Conservation (phyloP, 345 rosid species). For the Eucalyptus polybractea region DNA sequence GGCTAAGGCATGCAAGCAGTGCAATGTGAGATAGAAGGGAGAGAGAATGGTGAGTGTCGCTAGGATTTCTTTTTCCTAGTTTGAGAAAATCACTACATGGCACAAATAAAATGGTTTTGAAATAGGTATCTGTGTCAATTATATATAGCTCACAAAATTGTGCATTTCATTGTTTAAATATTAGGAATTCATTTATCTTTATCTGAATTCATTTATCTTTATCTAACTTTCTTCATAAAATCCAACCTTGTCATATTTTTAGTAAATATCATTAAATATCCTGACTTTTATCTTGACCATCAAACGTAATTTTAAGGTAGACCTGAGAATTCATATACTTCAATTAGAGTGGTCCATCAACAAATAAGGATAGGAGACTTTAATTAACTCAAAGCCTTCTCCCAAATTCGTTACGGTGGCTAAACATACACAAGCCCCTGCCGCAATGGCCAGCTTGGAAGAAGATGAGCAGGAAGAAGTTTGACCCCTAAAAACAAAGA, state of each 20-base stretch:
- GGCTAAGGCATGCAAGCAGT: not conserved
- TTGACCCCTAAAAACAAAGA: not conserved
- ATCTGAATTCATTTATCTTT: not conserved
- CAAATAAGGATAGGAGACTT: not conserved
- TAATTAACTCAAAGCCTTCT: not conserved
- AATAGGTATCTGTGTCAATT: not conserved
- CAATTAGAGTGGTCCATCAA: not conserved
- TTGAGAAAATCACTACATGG: not conserved
- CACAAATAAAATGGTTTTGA: not conserved
- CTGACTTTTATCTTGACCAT: too few relatives aligned
- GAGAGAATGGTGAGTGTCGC: not conserved
- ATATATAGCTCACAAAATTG: not conserved
- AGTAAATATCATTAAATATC: not conserved
- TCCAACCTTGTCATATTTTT: not conserved
- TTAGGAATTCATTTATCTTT: not conserved
- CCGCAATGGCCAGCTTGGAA: not conserved
- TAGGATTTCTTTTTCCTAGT: not conserved
- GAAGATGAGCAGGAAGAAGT: not conserved
- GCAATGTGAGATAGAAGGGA: not conserved
- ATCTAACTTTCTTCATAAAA: not conserved
- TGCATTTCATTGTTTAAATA: not conserved
- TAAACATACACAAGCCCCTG: not conserved
- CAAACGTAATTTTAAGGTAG: not conserved
- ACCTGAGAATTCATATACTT: not conserved
- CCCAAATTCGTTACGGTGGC: not conserved